Percentiles rank a stretch among this genome's conserved stretches.
Evolutionary conservation across 176 grass and related monocot species (phyloP).

Genomic region (Alopecurus myosuroides): DNA sequence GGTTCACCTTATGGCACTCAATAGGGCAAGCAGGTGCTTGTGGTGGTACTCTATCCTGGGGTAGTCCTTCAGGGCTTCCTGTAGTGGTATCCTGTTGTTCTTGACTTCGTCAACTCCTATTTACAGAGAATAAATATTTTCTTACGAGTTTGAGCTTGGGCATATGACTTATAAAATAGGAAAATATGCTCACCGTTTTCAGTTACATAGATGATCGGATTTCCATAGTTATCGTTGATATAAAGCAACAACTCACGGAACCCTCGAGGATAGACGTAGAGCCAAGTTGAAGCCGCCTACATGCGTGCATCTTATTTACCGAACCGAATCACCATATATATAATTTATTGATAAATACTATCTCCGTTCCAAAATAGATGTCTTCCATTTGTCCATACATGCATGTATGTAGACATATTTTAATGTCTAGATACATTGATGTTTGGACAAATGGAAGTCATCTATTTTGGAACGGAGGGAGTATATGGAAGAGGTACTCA

Average conservation of each 20-base stretch:
- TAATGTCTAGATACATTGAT: no score
- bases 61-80: no score
- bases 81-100: conserved; percentile 33
- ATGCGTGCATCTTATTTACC: background rate
- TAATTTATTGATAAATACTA: background rate
- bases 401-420: no score
- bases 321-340: background rate
- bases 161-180: background rate
- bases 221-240: conserved; percentile 44
- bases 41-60: no score
- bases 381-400: no score
- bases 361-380: no score
- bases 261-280: conserved; percentile 48
- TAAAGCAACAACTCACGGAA: conserved; percentile 48
- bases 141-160: background rate
- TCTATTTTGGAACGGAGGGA: no score
- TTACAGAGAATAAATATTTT: background rate
- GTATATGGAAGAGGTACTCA: no score
- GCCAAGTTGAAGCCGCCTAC: conserved; percentile 41
- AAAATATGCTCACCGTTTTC: conserved; percentile 40
- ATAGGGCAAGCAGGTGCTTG: conserved; percentile 39
- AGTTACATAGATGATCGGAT: conserved; percentile 46
- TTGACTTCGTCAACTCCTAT: conserved; percentile 38
- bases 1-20: conserved; percentile 44
- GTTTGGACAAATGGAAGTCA: no score